Evolutionary conservation across 2,329 filamentous ascomycete genomes (phyloP), one percentile per base, ranked within the genome.

Genomic region (Arthroderma sp.): DNA sequence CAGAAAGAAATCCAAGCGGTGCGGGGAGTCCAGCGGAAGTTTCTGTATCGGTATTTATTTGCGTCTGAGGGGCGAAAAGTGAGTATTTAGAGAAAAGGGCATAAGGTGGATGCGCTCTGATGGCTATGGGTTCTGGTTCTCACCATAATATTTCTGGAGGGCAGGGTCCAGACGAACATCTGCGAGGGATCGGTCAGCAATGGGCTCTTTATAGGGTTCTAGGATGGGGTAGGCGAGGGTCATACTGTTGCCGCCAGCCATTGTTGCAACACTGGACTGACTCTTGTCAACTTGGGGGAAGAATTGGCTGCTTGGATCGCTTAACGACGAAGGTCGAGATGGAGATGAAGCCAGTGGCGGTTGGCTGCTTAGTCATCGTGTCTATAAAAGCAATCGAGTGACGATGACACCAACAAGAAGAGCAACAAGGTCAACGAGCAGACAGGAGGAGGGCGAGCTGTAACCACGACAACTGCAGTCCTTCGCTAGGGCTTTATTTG

Each of bases 1-100:
- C 82, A 71, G 61, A 95, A 78, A 4, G 82, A 80, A 58, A 95
- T 66, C 69, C 77, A 79, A 29, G 86, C 86, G 38, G 86, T 94
- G 58, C 83, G 75, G 43, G 79, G 76, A 32, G 83, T 96, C 86
- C 86, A 96, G 66, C 86, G 78, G 77, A 96, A 98, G 77, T 86
- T 94, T 69, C 86, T 86, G 77, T 88, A 82, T 54, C 91, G 83
- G 71, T 85, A 86, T 59, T 76, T 72, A 59, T 75, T 78, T 79
- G 95, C 84, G 64, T 83, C 88, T 94, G 58, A 29, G 28, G 9
- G n/a, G n/a, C 28, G 3, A 29, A 10, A 28, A 36, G 22, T 29
- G 27, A 15, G 40, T 37, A 4, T 38, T 36, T 44, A 9, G 33
- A 15, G 5, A 29, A 32, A 11, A 6, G 22, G n/a, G 6, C 11